phyloP scores from a whole-genome alignment of 805 yeast species.

The Komagataella populi region DNA sequence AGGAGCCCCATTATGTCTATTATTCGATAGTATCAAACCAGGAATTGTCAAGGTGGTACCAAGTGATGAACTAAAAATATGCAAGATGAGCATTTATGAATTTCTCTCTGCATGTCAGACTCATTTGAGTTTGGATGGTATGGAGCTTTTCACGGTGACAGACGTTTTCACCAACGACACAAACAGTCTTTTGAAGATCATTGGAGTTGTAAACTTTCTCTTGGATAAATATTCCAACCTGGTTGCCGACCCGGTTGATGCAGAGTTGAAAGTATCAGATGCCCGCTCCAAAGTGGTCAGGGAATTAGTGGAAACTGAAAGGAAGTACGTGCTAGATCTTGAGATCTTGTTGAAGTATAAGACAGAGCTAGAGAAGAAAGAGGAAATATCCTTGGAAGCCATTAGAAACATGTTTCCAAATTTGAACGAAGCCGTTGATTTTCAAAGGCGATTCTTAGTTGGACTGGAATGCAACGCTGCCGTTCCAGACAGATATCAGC shows the following conservation, averaged over 20 bases:
- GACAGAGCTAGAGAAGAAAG: constrained; percentile 50
- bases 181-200: constrained; percentile 59
- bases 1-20: constrained; percentile 82
- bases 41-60: constrained; percentile 42
- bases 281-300: constrained; percentile 65
- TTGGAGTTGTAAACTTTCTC: constrained; percentile 57
- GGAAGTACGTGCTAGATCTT: constrained; percentile 85
- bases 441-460: constrained; percentile 78
- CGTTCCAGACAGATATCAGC: constrained; percentile 60
- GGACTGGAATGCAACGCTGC: constrained; percentile 82
- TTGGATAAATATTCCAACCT: constrained; percentile 35
- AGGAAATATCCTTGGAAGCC: constrained; percentile 64
- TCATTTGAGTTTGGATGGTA: constrained; percentile 62
- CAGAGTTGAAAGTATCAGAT: constrained; percentile 22
- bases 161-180: constrained; percentile 80
- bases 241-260: not conserved
- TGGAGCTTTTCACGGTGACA: constrained; percentile 77
- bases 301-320: constrained; percentile 80
- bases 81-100: constrained; percentile 83
- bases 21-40: constrained; percentile 61
- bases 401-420: constrained; percentile 78
- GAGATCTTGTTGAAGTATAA: constrained; percentile 62
- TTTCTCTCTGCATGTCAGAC: constrained; percentile 78
- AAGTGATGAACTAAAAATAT: constrained; percentile 69
- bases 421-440: constrained; percentile 70